Evolutionary conservation across 352 stramenopile genomes (phyloP), one percentile per base, ranked within the genome.

Genomic region (Pythium aquatile): DNA sequence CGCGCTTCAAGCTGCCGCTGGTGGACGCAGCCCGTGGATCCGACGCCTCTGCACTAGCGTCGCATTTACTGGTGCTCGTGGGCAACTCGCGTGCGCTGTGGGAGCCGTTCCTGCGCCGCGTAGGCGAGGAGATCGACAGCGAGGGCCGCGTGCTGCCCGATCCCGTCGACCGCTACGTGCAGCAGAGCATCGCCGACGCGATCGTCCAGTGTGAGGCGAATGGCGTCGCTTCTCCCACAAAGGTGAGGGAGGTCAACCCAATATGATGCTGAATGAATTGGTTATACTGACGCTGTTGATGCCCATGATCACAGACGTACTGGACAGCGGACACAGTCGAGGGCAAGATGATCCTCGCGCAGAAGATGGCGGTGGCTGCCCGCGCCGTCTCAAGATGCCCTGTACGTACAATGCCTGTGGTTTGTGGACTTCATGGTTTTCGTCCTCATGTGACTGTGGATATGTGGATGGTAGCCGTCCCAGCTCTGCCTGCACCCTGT

Each of bases 331-430:
- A 92, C 59, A 89, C 69, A 1, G 71, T 83, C 37, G 74, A 78
- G 1, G 77, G 76, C 28, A 92, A 88, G 62, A 89, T 90, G 83
- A 88, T 92, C 49, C 72, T 89, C 46, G 81, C 80, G 29, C 78
- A 90, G 47, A 82, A 82, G 58, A 87, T 92, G 78, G 81, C 81
- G 10, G 69, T 89, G 14, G 74, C 78, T 11, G 73, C 80, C 13
- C 53, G 66, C 14, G 73, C 72, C 5, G 78, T 83, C 4, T 78
- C 78, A 0, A 70, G 76, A 30, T 89, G 80, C 63, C 58, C 72
- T 24, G 79, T 85, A 63, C 13, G 73, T 42, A 42, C 11, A 40
- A 16, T 40, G 14, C 20, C 11, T 40, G 9, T 16, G 7, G 7
- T 11, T 2, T 40, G 35, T 16, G 35, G 7, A 40, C 3, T 10